phyloP scores from a whole-genome alignment of 495 filamentous ascomycete species.

The Daldinia childiae region DNA sequence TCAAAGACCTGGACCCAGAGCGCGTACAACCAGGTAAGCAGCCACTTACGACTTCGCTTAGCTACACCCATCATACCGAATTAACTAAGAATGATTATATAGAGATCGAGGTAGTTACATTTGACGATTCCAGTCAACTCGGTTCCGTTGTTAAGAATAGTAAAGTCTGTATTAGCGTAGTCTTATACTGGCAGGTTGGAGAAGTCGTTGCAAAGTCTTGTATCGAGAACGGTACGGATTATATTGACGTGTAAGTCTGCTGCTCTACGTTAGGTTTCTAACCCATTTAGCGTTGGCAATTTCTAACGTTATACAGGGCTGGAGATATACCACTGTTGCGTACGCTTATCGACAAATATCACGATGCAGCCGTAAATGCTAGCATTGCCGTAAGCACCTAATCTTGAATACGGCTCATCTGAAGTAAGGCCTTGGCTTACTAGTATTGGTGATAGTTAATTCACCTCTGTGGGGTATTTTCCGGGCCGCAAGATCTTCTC shows the following conservation, averaged over 20 bases:
- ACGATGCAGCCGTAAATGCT: constrained; percentile 73
- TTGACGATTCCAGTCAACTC: constrained; percentile 65
- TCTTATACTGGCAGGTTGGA: constrained; percentile 76
- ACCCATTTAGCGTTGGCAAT: neutral
- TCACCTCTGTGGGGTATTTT: constrained; percentile 66
- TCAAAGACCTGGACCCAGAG: constrained; percentile 68
- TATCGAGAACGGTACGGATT: constrained; percentile 78
- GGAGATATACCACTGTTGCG: constrained; percentile 78
- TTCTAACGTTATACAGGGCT: constrained; percentile 49
- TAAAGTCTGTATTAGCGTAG: constrained; percentile 74
- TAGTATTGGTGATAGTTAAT: constrained; percentile 53
- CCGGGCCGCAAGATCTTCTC: constrained; percentile 74
- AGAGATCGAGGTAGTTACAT: constrained; percentile 28
- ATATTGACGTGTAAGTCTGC: constrained; percentile 66
- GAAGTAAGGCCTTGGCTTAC: neutral
- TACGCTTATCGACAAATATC: constrained; percentile 75
- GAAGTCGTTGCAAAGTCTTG: constrained; percentile 79
- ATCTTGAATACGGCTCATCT: constrained; percentile 36
- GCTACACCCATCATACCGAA: neutral
- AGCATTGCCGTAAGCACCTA: constrained; percentile 76
- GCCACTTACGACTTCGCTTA: neutral
- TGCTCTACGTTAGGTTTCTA: neutral
- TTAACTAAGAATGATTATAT: neutral
- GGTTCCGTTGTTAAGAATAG: constrained; percentile 68
- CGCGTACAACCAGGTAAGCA: constrained; percentile 69